Evolutionary conservation across 108 stramenopile genomes (phyloP).

Genomic region (Stephanodiscus minutulus): DNA sequence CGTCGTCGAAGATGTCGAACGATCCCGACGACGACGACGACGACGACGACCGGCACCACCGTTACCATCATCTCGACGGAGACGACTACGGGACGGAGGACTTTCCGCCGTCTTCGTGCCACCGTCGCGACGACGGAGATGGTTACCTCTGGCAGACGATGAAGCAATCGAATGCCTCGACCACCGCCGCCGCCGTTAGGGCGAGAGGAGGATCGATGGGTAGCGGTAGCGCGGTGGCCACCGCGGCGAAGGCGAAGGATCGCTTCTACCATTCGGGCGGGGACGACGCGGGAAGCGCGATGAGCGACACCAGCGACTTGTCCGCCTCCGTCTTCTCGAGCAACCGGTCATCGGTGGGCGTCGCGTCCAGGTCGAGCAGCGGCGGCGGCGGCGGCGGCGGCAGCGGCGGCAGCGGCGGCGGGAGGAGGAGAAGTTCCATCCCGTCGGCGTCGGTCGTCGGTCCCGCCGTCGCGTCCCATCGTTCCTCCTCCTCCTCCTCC

Average conservation of each 20-base stretch:
- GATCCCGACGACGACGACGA: no score
- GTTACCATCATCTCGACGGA: not conserved
- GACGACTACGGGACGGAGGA: no score
- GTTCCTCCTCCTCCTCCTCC: not conserved
- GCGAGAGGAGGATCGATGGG: no score
- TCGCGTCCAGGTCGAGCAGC: not conserved
- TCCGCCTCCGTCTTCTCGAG: slow-evolving; percentile 34
- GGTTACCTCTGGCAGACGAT: slow-evolving; percentile 8
- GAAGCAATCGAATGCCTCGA: slow-evolving; percentile 15
- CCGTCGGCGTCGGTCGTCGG: slow-evolving; percentile 6
- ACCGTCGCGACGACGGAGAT: not conserved
- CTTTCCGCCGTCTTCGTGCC: no score
- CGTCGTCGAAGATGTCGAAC: no score
- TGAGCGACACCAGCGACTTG: slow-evolving; percentile 41
- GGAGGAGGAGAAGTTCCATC: slow-evolving; percentile 4
- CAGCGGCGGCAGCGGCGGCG: not conserved
- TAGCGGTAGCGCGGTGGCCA: not conserved
- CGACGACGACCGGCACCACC: no score
- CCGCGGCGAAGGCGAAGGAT: not conserved
- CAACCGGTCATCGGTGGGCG: slow-evolving; percentile 16
- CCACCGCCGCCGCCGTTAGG: not conserved
- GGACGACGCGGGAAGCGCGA: slow-evolving; percentile 21
- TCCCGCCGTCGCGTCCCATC: not conserved
- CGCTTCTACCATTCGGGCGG: not conserved
- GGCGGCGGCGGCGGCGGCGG: not conserved